Evolutionary conservation across 2,329 filamentous ascomycete species (phyloP), one percentile per base, ranked within the genome.

Genomic region (Trichoderma semiorbis): DNA sequence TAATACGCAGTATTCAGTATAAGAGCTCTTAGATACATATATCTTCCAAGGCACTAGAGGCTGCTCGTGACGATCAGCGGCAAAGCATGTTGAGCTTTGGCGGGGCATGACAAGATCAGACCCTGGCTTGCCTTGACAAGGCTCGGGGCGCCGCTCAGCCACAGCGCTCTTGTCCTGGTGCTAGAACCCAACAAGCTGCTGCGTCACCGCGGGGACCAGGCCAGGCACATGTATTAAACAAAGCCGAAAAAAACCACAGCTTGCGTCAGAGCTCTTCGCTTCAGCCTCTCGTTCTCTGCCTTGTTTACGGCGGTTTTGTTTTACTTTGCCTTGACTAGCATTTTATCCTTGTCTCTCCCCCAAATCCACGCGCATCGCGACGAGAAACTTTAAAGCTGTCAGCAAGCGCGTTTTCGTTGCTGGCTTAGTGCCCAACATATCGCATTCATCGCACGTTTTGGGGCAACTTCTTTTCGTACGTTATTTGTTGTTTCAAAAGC

Each of bases 191-290:
- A 62, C 39, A 61, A 61, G 14, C 43, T 62, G 34, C 66, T 72
- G 71, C 71, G 71, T 72, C 71, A 72, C 71, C 71, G 71, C 71
- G 71, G 71, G 71, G 71, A 70, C 58, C 53, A 60, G 16, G 36
- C 32, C 53, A 64, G 34, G 53, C 34, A 24, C 61, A 63, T 43
- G 39, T n/a, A n/a, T 43, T 30, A 67, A 67, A 61, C 67, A 69
- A 69, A 60, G 26, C 12, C 28, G 21, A n/a, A 16, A 53, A 21
- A 34, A 21, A 61, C 58, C 30, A 43, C n/a, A 28, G 43, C 28
- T 18, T 61, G 36, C 16, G 53, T 32, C 36, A 21, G 26, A 43
- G 26, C 66, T 26, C 21, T 32, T 61, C n/a, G 30, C 39, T 21
- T 50, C 43, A 50, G n/a, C 8, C 11, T 62, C 39, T 53, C 57